These are phyloP conservation scores for Colletotrichum lindemuthianum DNA, from an alignment of 2,329 filamentous ascomycete genomes.

Conservation along the genomic window DNA sequence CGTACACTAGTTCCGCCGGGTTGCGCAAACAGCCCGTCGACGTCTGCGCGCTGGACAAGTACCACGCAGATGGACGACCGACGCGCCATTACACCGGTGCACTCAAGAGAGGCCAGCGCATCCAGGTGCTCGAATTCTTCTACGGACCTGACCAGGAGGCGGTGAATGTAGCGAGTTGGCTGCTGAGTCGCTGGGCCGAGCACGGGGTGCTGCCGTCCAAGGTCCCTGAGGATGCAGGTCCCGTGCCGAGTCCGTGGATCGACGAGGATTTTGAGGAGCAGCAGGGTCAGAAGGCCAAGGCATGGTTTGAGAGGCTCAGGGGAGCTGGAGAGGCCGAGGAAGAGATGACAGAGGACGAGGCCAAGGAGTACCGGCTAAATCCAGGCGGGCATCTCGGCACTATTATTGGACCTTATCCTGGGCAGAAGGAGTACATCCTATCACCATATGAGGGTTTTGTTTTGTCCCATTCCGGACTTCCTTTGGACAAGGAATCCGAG, in stretches of 20 bases:
- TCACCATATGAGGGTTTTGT: slow-evolving; percentile 40
- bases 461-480: slow-evolving; percentile 44
- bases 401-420: slow-evolving; percentile 45
- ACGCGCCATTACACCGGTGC: slow-evolving; percentile 51
- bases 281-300: slow-evolving; percentile 21
- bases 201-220: slow-evolving; percentile 44
- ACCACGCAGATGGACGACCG: slow-evolving; percentile 37
- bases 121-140: slow-evolving; percentile 39
- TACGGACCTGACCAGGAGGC: slow-evolving; percentile 39
- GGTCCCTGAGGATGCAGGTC: slow-evolving; percentile 7
- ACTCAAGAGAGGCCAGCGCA: slow-evolving; percentile 41
- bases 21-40: slow-evolving; percentile 33
- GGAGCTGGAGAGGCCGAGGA: not conserved
- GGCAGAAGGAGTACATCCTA: slow-evolving; percentile 45
- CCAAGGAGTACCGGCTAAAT: slow-evolving; percentile 42
- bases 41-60: slow-evolving; percentile 25
- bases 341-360: slow-evolving; percentile 39
- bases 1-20: slow-evolving; percentile 40
- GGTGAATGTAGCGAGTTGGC: slow-evolving; percentile 35
- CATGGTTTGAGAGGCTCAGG: slow-evolving; percentile 33
- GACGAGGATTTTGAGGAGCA: slow-evolving; percentile 28
- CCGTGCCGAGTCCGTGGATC: slow-evolving; percentile 38
- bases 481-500: slow-evolving; percentile 38
- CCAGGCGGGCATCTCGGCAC: slow-evolving; percentile 43
- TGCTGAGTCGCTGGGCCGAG: slow-evolving; percentile 45